Percentiles rank a stretch among this genome's conserved stretches.
phyloP scores from a whole-genome alignment of 2,329 filamentous ascomycete genomes.

The Fusarium sp. region DNA sequence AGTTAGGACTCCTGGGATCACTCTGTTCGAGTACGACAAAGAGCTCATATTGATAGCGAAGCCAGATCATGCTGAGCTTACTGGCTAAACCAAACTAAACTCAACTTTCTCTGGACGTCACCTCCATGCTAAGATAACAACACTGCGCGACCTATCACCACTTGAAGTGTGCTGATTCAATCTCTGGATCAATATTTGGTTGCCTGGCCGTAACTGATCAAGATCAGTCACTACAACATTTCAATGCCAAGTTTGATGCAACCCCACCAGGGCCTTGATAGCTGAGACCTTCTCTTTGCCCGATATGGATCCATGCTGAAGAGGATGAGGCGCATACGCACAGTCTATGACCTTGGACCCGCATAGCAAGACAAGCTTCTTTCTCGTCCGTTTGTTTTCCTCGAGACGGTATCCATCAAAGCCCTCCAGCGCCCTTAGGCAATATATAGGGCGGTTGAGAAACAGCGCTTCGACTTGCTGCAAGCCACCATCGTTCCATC shows the following conservation, averaged over 20 bases:
- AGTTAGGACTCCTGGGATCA: too few species aligned
- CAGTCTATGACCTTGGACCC: constrained; percentile 20
- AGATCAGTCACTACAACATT: constrained; percentile 5
- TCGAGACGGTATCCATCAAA: constrained; percentile 8
- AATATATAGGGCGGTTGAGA: constrained; percentile 8
- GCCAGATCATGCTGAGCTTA: neutral
- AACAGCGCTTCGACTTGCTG: constrained; percentile 32
- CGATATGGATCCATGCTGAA: constrained; percentile 29
- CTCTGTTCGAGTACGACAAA: constrained; percentile 2
- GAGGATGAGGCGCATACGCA: constrained; percentile 1
- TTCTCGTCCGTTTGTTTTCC: neutral
- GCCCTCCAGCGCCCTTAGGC: neutral
- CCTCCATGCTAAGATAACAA: constrained; percentile 19
- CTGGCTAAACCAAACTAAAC: constrained; percentile 6
- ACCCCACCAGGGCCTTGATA: constrained; percentile 16
- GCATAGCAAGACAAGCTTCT: constrained; percentile 11
- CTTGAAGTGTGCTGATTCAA: neutral
- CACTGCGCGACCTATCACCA: neutral
- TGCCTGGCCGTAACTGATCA: constrained; percentile 10
- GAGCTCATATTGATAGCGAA: constrained; percentile 5
- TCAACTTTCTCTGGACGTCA: constrained; percentile 9
- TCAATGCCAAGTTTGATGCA: constrained; percentile 8
- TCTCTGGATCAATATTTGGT: neutral
- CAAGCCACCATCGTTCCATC: constrained; percentile 26
- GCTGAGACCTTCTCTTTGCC: neutral